Base-by-base conservation (phyloP, 2,329 filamentous ascomycete species). In the Pezicula neosporulosa region DNA sequence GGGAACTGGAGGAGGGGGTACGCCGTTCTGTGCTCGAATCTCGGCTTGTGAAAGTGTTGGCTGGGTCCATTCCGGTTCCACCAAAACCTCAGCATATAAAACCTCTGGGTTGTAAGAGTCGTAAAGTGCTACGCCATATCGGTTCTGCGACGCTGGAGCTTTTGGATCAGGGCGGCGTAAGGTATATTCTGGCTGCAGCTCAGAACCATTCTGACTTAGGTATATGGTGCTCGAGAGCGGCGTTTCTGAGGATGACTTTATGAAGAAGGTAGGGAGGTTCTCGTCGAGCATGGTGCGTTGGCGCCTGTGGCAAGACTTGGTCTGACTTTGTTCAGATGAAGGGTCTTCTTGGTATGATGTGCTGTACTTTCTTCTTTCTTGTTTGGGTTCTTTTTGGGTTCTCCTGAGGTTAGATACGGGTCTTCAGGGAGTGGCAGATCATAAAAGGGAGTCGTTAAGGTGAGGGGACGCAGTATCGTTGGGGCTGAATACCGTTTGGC, bases 61-160 rank as follows among this genome's bases (percentile, higher is more conserved):
- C 52, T 93, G 89, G 21, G 87, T 83, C 88, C 92, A 96, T 68
- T 90, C 86, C 6, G 93, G 93, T 61, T 84, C 81, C 50, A 96
- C 82, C 16, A 93, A 75, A 19, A 96, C 88, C 68, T 97, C 93
- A 56, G 84, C 94, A 63, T 87, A 97, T 51, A 97, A 76, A 51
- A 97, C 82, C 28, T 90, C 89, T 1, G 87, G 80, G 59, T 87
- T 86, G 70, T 85, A 85, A 21, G 90, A 85, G 66, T 97, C 93
- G 69, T 89, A 88, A 2, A 97, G 78, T 37, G 89, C 93, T 53
- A 88, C 81, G 38, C 89, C 92, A 69, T 97, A 99, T 68, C 87
- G 88, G 71, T 93, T 94, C 65, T 81, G 85, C 24, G 90, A 85
- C 10, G 77, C 76, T 39, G 85, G 80, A 7, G 82, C 72, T n/a